Percentiles rank a stretch among this genome's conserved stretches.
These are phyloP conservation scores for Ophiognomonia clavigignenti-juglandacearum DNA, from an alignment of 2,329 filamentous ascomycete species.

Conservation along the genomic window DNA sequence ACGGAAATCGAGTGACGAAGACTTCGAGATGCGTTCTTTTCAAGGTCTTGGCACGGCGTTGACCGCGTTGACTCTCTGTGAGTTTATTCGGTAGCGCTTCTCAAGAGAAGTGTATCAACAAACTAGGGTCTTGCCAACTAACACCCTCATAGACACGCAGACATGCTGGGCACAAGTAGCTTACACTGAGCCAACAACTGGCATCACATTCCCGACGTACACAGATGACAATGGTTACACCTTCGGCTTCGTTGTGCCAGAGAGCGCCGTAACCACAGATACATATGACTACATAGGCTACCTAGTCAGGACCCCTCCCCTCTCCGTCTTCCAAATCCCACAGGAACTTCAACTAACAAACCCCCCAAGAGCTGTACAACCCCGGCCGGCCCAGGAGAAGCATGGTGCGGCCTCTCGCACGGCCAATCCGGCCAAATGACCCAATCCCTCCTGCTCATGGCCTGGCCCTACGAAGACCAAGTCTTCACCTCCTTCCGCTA, in stretches of 20 bases:
- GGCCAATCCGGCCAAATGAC: conserved; percentile 35
- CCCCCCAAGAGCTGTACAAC: conserved; percentile 9
- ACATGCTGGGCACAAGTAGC: conserved; percentile 8
- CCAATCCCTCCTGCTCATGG: conserved; percentile 46
- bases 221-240: conserved; percentile 8
- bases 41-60: conserved; percentile 7
- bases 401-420: conserved; percentile 9
- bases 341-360: neutral
- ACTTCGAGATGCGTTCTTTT: conserved; percentile 3
- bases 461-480: conserved; percentile 42
- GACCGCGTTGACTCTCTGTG: conserved; percentile 8
- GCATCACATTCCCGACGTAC: conserved; percentile 11
- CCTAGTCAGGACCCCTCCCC: neutral
- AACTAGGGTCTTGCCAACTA: neutral
- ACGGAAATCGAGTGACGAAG: neutral
- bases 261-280: conserved; percentile 6
- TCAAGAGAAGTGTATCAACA: too few relatives aligned
- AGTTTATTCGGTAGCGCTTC: neutral
- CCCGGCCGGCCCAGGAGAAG: conserved; percentile 4
- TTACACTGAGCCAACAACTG: conserved; percentile 8
- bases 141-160: conserved; percentile 5
- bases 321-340: too few relatives aligned
- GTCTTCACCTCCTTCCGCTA: conserved; percentile 50
- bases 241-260: conserved; percentile 9
- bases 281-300: conserved; percentile 12